Conservation (phyloP, 768 basidiomycete genomes). For the Psilocybe sp. region DNA sequence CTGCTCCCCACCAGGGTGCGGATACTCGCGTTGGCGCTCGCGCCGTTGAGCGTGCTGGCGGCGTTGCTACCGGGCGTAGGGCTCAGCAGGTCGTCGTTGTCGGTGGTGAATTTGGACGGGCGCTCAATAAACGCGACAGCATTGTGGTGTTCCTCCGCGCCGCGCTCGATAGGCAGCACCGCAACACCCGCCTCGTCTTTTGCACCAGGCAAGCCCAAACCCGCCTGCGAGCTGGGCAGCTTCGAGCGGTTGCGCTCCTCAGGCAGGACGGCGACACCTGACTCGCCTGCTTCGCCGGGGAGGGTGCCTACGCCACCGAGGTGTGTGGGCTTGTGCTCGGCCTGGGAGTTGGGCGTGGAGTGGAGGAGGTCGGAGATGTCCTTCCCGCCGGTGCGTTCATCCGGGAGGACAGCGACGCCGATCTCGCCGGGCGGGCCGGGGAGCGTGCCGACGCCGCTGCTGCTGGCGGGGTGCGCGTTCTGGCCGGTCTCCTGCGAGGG, state of each 20-base stretch:
- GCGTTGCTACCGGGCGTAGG: too few species aligned
- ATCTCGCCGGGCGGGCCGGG: constrained; percentile 2
- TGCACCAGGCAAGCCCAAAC: constrained; percentile 4
- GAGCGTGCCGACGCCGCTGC: constrained; percentile 2
- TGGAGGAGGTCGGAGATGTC: too few species aligned
- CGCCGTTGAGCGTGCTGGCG: too few species aligned
- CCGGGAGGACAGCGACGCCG: constrained; percentile 1
- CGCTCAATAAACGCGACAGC: too few species aligned
- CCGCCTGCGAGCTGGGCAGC: constrained; percentile 5
- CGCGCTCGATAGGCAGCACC: constrained; percentile 4
- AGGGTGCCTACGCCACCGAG: constrained; percentile 4
- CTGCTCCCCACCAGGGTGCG: too few species aligned
- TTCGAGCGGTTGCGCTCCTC: constrained; percentile 4
- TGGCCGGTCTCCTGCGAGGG: constrained; percentile 2
- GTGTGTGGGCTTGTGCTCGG: not conserved
- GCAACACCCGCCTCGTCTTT: constrained; percentile 2
- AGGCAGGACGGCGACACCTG: constrained; percentile 2
- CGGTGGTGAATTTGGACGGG: too few species aligned
- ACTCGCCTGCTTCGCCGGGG: not conserved
- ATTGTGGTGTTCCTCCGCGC: too few species aligned
- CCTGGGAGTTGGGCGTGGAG: too few species aligned
- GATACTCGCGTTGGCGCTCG: too few species aligned
- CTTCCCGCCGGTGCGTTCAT: constrained; percentile 1
- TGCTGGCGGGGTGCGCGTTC: not conserved
- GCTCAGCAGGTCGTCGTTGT: too few species aligned